These are phyloP conservation scores for Penicillium sp. DNA, from an alignment of 2,329 filamentous ascomycete genomes.

Conservation along the genomic window DNA sequence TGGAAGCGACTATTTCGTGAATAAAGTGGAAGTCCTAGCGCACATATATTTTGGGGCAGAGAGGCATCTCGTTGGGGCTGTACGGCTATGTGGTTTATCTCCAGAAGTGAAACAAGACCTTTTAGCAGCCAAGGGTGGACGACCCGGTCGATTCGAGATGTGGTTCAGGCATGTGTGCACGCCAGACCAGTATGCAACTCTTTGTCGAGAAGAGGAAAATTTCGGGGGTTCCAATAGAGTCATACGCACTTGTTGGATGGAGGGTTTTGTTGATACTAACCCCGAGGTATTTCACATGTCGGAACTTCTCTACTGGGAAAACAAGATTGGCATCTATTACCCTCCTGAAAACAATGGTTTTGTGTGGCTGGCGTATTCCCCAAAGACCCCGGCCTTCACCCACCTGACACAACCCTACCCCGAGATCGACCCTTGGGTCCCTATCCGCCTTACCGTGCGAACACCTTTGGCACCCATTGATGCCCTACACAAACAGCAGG, in stretches of 20 bases:
- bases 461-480: conserved; percentile 23
- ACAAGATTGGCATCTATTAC: conserved; percentile 41
- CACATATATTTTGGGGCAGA: conserved; percentile 40
- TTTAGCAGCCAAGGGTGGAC: conserved; percentile 10
- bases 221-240: background rate
- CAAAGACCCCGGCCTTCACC: conserved; percentile 32
- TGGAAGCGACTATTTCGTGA: conserved; percentile 25
- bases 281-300: conserved; percentile 35
- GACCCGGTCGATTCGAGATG: conserved; percentile 29
- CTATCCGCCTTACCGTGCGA: conserved; percentile 33
- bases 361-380: conserved; percentile 41
- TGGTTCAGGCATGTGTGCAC: conserved; percentile 44
- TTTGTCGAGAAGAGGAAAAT: conserved; percentile 38
- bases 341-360: conserved; percentile 20
- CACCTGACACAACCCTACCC: conserved; percentile 29
- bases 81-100: conserved; percentile 38
- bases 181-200: conserved; percentile 33
- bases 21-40: conserved; percentile 37
- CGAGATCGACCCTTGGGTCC: conserved; percentile 19
- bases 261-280: conserved; percentile 43
- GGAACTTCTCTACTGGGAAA: conserved; percentile 33
- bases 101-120: conserved; percentile 24
- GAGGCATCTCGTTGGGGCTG: conserved; percentile 37
- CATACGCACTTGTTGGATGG: conserved; percentile 41
- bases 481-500: conserved; percentile 5